Evolutionary conservation across 768 basidiomycete species (phyloP).

Genomic region (Boletus eberwhitei): DNA sequence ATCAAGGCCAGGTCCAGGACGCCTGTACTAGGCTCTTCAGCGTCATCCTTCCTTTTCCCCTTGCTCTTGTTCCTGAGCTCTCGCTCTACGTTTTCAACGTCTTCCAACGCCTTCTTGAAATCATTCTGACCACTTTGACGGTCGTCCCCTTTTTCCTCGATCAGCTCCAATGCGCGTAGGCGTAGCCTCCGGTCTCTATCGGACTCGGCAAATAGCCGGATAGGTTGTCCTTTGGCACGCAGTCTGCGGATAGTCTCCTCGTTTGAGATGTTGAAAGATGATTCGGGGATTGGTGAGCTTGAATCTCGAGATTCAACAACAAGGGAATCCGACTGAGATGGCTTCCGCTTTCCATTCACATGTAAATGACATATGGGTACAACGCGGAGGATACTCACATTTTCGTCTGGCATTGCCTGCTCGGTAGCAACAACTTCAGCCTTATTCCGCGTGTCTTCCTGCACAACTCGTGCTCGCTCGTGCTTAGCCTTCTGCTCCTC

Average conservation of each 20-base stretch:
- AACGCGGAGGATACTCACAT: constrained; percentile 41
- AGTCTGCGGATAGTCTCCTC: constrained; percentile 89
- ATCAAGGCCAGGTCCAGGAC: constrained; percentile 77
- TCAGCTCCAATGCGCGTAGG: constrained; percentile 88
- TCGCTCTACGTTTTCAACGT: constrained; percentile 77
- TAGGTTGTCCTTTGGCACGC: constrained; percentile 88
- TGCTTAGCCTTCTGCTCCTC: constrained; percentile 35
- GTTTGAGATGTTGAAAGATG: constrained; percentile 83
- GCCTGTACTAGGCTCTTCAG: constrained; percentile 46
- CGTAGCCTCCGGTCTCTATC: constrained; percentile 92
- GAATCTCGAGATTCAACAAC: constrained; percentile 31
- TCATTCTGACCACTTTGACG: constrained; percentile 88
- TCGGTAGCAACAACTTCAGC: constrained; percentile 14
- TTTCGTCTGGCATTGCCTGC: constrained; percentile 28
- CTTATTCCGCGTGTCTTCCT: constrained; percentile 19
- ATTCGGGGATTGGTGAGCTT: constrained; percentile 38
- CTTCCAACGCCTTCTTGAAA: constrained; percentile 86
- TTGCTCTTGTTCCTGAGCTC: constrained; percentile 56
- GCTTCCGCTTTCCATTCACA: constrained; percentile 46
- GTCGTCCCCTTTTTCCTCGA: constrained; percentile 85
- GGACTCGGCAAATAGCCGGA: constrained; percentile 90
- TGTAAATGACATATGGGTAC: constrained; percentile 31
- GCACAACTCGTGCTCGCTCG: constrained; percentile 33
- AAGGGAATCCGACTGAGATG: constrained; percentile 39
- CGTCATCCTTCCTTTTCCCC: constrained; percentile 60